Evolutionary conservation across 2,329 filamentous ascomycete genomes (phyloP), one percentile per base, ranked within the genome.

Genomic region (Neopestalotiopsis clavispora): DNA sequence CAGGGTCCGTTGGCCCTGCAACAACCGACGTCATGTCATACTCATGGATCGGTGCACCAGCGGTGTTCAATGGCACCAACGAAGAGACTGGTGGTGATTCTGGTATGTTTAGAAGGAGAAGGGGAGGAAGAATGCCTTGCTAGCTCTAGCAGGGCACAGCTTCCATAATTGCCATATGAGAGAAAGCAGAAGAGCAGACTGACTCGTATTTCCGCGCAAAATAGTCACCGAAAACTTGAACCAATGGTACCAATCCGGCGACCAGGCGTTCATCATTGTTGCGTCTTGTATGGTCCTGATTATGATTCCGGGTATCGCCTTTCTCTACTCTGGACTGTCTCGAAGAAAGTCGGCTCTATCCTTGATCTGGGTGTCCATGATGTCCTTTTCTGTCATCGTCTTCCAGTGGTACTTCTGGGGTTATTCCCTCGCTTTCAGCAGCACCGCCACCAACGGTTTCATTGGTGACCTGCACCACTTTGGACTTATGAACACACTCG

Each of bases 391-490:
- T 62, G 91, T 98, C 78, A 87, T 98, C 80, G 92, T 93, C 68
- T 98, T 99, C 85, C 96, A 99, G 84, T 99, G 96, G 96, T 98
- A 98, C 78, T 98, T 99, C 81, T 98, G 96, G 95, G 96, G 96
- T 49, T 99, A 97, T 82, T 97, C 95, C 14, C 86, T 99, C 71
- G 95, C 95, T 66, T 98, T 98, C 83, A 96, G 93, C 77, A 86
- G 88, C 58, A 90, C 90, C 14, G 93, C 91, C 4, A 94, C 89
- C 74, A 98, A 93, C 83, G 92, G 93, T 66, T 98, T 93, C 84
- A 98, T 99, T 78, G 96, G 96, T 67, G 90, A 98, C 80, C 84
- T 99, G 68, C 87, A 91, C 74, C 93, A 97, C 81, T 97, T 98
- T 75, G 96, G 94, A 71, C 87, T 99, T 75, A 91, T 89, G 86